phyloP scores from a whole-genome alignment of 106 monocot species.

The Acorus calamus region DNA sequence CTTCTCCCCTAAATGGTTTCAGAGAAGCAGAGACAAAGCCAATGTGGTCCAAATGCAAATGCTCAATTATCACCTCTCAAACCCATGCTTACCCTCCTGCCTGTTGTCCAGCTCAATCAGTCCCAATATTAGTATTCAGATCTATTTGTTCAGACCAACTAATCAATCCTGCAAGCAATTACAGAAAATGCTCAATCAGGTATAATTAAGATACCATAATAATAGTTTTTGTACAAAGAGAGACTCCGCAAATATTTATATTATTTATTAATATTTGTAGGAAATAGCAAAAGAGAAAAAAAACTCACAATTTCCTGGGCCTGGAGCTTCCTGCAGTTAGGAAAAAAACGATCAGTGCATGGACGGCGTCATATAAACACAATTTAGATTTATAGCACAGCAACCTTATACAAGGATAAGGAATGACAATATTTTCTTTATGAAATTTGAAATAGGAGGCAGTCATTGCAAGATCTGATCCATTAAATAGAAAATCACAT shows the following conservation, averaged over 20 bases:
- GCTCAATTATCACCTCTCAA: slow-evolving; percentile 20
- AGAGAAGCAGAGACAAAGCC: slow-evolving; percentile 19
- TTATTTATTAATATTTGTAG: not conserved
- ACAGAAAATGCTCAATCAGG: not conserved
- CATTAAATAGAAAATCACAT: too few relatives aligned
- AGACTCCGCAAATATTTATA: not conserved
- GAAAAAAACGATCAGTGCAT: too few relatives aligned
- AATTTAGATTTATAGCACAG: too few relatives aligned
- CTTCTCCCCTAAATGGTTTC: slow-evolving; percentile 66
- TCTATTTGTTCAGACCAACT: slow-evolving; percentile 25
- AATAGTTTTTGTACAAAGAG: not conserved
- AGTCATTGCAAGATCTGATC: too few relatives aligned
- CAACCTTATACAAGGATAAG: too few relatives aligned
- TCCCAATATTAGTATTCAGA: slow-evolving; percentile 15
- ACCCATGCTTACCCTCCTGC: slow-evolving; percentile 75
- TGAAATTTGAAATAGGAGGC: too few relatives aligned
- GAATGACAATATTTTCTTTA: too few relatives aligned
- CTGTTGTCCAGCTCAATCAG: slow-evolving; percentile 17
- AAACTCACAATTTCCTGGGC: too few relatives aligned
- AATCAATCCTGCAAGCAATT: slow-evolving; percentile 26
- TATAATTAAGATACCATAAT: not conserved
- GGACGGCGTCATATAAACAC: too few relatives aligned
- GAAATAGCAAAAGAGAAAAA: too few relatives aligned
- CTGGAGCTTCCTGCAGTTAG: too few relatives aligned
- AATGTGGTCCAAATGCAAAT: slow-evolving; percentile 26